Evolutionary conservation across 306 rosid genomes (phyloP), one percentile per base, ranked within the genome.

Genomic region (Quercus rubra): DNA sequence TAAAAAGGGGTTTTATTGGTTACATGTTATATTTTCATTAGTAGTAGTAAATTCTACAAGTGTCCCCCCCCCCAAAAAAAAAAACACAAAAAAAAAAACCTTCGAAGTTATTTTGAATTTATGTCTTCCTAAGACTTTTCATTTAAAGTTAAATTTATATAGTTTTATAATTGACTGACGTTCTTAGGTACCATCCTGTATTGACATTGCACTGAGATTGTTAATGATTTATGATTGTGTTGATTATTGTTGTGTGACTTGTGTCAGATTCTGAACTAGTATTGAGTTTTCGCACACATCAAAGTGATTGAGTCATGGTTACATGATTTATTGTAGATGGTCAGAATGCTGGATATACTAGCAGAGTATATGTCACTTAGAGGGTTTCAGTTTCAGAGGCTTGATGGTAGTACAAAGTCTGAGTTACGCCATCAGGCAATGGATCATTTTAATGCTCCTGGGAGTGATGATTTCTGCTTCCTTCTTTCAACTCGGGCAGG

Each of bases 401-500:
- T 96, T 73, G 99, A 96, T 86, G 99, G 99, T 30, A 96, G 99
- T 81, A 96, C 99, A 49, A 96, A 96, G 87, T 90, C 99, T 25
- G 99, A 96, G 86, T 74, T 93, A 76, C 97, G 99, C 21, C 99
- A 96, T 72, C 99, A 96, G 88, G 99, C 99, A 41, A 96, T 96
- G 99, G 99, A 96, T 11, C 99, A 96, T 86, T 96, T 96, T 77
- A 96, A 96, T 86, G 99, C 98, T 43, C 93, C 98, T 82, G 98
- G 94, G 51, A 96, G 99, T 85, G 98, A 96, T 76, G 99, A 96
- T 82, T 96, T 96, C 83, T 96, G 99, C 85, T 96, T 96, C 88
- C 99, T 96, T 82, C 99, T 96, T 81, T 96, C 99, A 82, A 96
- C 99, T 14, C 87, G 99, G 58, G 99, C 99, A 69, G 99, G 99